Conservation (phyloP, 225 moss, liverwort and hornwort species). For the Anthoceros angustus region DNA sequence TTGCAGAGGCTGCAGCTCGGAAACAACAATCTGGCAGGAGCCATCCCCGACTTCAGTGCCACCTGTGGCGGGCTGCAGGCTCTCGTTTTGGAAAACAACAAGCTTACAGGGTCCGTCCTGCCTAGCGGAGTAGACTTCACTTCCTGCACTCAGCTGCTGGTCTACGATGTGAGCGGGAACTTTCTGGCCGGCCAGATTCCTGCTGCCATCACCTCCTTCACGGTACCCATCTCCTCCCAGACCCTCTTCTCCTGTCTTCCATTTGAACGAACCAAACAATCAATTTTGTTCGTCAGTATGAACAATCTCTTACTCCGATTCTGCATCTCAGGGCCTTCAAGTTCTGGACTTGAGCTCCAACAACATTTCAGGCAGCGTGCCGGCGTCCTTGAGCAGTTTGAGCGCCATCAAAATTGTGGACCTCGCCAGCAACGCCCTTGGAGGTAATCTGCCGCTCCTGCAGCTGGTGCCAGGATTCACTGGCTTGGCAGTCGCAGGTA, state of each 20-base stretch:
- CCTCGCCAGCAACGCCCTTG: conserved; percentile 10
- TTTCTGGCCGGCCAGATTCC: conserved; percentile 6
- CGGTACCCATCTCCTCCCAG: background rate
- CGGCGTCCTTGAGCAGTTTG: conserved; percentile 2
- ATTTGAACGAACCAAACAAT: background rate
- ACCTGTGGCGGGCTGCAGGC: background rate
- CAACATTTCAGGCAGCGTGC: background rate
- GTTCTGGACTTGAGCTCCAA: conserved; percentile 16
- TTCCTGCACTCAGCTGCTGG: conserved; percentile 4
- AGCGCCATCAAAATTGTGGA: conserved; percentile 6
- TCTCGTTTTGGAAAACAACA: conserved; percentile 14
- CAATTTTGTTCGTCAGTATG: background rate
- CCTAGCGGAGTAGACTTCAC: background rate
- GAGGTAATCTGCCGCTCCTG: conserved; percentile 5
- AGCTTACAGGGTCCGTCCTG: conserved; percentile 3
- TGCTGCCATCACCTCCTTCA: conserved; percentile 1
- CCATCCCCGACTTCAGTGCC: background rate
- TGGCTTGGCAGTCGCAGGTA: background rate
- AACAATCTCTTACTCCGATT: background rate
- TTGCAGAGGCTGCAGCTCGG: background rate
- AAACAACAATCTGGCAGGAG: background rate
- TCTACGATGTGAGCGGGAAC: conserved; percentile 21
- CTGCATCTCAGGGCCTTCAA: background rate
- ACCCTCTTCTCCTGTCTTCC: background rate
- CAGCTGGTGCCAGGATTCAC: conserved; percentile 9